Evolutionary conservation across 306 rosid genomes (phyloP).

Genomic region (Castanea crenata): DNA sequence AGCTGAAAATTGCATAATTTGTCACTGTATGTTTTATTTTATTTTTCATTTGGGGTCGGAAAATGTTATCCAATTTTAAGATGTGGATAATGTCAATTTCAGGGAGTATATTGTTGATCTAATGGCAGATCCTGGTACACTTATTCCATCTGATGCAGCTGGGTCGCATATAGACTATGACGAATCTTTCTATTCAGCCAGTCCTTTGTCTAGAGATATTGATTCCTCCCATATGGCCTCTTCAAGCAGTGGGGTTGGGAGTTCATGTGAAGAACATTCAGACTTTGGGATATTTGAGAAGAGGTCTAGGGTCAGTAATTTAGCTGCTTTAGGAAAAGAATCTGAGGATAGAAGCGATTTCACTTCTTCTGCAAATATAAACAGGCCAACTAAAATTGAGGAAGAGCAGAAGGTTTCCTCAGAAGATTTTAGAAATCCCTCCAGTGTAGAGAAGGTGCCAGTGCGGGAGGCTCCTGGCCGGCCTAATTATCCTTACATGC

Average conservation of each 20-base stretch:
- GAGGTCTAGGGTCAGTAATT: slow-evolving; percentile 44
- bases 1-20: slow-evolving; percentile 13
- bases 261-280: slow-evolving; percentile 70
- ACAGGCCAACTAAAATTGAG: slow-evolving; percentile 27
- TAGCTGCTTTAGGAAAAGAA: slow-evolving; percentile 43
- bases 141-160: slow-evolving; percentile 82
- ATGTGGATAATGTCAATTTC: slow-evolving; percentile 49
- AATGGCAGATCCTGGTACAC: slow-evolving; percentile 98
- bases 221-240: slow-evolving; percentile 76
- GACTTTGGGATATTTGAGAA: slow-evolving; percentile 48
- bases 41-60: slow-evolving; percentile 14
- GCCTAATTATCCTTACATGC: slow-evolving; percentile 53
- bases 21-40: slow-evolving; percentile 3
- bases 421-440: slow-evolving; percentile 34
- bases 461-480: slow-evolving; percentile 43
- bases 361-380: slow-evolving; percentile 13
- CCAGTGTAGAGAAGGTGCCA: slow-evolving; percentile 41
- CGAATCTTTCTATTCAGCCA: slow-evolving; percentile 52
- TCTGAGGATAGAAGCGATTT: slow-evolving; percentile 37
- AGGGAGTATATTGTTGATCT: slow-evolving; percentile 98
- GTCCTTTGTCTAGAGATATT: slow-evolving; percentile 73
- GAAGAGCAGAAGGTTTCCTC: slow-evolving; percentile 37
- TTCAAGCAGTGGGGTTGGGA: slow-evolving; percentile 77
- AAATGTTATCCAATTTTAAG: slow-evolving; percentile 28
- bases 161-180: slow-evolving; percentile 64